Conservation (phyloP, 345 rosid species). For the Eucalyptus fibrosa region DNA sequence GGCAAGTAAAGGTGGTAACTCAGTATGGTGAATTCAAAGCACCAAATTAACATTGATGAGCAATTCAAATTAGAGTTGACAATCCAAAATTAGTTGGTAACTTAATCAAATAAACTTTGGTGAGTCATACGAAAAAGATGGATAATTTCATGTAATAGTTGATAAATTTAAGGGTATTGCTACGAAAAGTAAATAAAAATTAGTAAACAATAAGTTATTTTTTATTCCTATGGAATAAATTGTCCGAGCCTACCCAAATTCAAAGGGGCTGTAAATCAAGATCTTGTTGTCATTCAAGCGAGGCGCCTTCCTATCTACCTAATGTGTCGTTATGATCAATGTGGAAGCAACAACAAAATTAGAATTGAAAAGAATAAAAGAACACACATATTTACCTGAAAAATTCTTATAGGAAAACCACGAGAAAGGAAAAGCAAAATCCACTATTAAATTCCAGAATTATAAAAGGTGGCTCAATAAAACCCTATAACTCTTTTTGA, state of each 20-base stretch:
- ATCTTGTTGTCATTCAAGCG: background rate
- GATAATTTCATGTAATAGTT: too few relatives aligned
- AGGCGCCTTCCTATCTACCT: background rate
- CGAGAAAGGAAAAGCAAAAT: background rate
- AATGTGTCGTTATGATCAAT: background rate
- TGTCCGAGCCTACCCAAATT: background rate
- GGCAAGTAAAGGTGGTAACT: background rate
- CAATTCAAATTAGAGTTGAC: background rate
- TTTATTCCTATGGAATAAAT: background rate
- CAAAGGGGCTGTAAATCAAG: background rate
- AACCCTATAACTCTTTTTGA: background rate
- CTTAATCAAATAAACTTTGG: background rate
- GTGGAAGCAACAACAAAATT: fast-evolving
- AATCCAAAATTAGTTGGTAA: background rate
- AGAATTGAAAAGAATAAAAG: background rate
- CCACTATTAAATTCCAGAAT: background rate
- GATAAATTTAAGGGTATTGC: too few relatives aligned
- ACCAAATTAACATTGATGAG: background rate
- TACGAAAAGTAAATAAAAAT: too few relatives aligned
- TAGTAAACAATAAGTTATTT: too few relatives aligned
- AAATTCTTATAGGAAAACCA: too few relatives aligned
- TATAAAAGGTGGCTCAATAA: too few relatives aligned
- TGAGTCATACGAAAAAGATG: too few relatives aligned
- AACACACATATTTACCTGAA: background rate
- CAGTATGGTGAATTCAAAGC: background rate